Base-by-base conservation (phyloP, 768 basidiomycete genomes). In the Lentinus tigrinus region DNA sequence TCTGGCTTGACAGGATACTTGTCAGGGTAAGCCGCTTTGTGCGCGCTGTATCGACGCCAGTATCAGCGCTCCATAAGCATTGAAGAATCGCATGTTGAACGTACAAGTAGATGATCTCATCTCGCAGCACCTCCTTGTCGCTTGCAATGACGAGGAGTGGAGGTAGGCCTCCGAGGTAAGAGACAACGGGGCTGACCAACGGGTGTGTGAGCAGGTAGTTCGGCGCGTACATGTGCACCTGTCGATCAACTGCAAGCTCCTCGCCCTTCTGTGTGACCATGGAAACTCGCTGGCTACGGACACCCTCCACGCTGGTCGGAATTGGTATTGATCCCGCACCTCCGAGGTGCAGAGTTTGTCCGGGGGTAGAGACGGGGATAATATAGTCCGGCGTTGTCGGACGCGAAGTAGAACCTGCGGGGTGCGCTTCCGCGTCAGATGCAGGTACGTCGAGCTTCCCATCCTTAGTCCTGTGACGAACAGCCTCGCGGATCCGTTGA, bases 111-210 rank as follows among this genome's bases (percentile, higher is more conserved):
- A 98, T 84, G 34, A 93, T 85, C 72, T 98, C 96, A 68, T 98
- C 96, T 53, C 95, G 78, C 42, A 98, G 72, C 0, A 96, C 93
- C 74, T 98, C 96, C 65, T 88, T 90, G 55, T 97, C 91, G 39
- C 96, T 87, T 1, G 86, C 89, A 62, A 95, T 85, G 63, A 99
- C 74, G 24, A 93, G 73, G 46, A 98, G 67, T 13, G 97, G 97
- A 2, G 93, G 93, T 0, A 99, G 72, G 2, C 95, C 95, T 5
- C 96, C 97, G 11, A 99, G 80, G 72, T 93, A 95, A 0, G 84
- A 83, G 61, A 90, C 69, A 8, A 81, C 85, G 0, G 94, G 88
- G 62, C 91, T 95, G 39, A 98, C 83, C 47, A 94, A 79, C 2
- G 95, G 95, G 68, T 95, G 92, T 3, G 66, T 74, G 2, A 96